A percentile compares a stretch with the other conserved stretches of the same genome.
These are phyloP conservation scores for Stachybotrys chartarum DNA, from an alignment of 2,329 filamentous ascomycete genomes.

Conservation along the genomic window DNA sequence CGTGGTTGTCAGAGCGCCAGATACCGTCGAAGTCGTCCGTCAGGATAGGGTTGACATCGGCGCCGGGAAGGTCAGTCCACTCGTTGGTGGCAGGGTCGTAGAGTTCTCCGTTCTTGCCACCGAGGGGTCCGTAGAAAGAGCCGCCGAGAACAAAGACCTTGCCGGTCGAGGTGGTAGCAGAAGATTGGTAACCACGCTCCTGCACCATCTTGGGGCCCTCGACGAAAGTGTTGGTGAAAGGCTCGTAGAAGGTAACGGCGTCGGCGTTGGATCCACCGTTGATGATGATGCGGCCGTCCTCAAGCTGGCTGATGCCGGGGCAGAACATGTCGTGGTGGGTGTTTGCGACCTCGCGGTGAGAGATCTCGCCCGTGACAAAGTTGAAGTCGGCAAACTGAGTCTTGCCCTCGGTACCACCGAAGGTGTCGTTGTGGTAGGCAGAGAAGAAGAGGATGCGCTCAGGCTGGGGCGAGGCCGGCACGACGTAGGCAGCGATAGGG, in stretches of 20 bases:
- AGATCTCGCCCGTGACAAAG: conserved; percentile 12
- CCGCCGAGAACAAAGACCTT: conserved; percentile 53
- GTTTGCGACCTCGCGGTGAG: conserved; percentile 24
- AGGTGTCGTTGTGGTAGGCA: conserved; percentile 9
- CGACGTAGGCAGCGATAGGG: conserved; percentile 11
- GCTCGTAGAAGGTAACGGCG: conserved; percentile 41
- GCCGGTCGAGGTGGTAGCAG: conserved; percentile 42
- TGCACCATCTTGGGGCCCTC: conserved; percentile 34
- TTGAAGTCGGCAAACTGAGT: conserved; percentile 8
- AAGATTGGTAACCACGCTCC: conserved; percentile 45
- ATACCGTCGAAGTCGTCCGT: conserved; percentile 42
- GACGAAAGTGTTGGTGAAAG: conserved; percentile 27
- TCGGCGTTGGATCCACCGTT: conserved; percentile 44
- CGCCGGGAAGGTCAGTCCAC: conserved; percentile 38
- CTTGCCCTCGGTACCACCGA: conserved; percentile 9
- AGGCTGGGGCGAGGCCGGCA: conserved; percentile 7
- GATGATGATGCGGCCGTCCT: conserved; percentile 40
- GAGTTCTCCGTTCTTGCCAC: conserved; percentile 50
- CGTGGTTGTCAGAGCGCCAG: conserved; percentile 32
- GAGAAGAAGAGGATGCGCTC: conserved; percentile 11
- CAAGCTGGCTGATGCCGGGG: conserved; percentile 43
- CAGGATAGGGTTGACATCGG: conserved; percentile 39
- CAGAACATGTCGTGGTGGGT: conserved; percentile 51
- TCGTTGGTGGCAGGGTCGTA: conserved; percentile 35
- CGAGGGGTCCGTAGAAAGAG: conserved; percentile 37